phyloP scores from a whole-genome alignment of 139 green algal genomes.

The Spirogloea muscicola region DNA sequence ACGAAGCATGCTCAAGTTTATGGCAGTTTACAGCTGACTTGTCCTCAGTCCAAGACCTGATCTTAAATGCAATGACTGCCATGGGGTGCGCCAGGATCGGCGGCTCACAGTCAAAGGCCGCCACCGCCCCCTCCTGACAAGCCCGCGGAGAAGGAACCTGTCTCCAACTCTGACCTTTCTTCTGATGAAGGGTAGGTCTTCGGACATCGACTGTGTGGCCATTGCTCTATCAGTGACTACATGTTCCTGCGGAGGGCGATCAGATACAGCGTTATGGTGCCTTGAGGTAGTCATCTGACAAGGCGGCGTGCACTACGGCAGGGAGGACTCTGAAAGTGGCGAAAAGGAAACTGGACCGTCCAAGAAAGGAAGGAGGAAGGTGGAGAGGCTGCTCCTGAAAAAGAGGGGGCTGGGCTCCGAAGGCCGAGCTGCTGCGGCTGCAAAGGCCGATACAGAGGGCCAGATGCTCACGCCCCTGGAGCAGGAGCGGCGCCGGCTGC shows the following conservation, averaged over 20 bases:
- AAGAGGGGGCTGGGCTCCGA: background rate
- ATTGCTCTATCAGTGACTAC: no score
- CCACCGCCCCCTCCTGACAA: no score
- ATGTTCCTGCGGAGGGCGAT: background rate
- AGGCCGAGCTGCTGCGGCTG: background rate
- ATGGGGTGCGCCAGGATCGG: no score
- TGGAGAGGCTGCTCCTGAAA: constrained; percentile 1
- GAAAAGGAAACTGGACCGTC: background rate
- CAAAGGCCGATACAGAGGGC: background rate
- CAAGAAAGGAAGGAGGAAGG: background rate
- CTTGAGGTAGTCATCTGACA: no score
- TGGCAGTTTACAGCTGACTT: no score
- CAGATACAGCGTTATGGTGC: background rate
- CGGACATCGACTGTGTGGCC: background rate
- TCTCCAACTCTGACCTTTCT: background rate
- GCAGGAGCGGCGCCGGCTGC: background rate
- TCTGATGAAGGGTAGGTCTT: background rate
- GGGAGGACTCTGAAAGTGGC: background rate
- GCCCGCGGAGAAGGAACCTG: no score
- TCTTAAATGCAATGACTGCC: no score
- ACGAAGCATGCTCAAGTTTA: no score
- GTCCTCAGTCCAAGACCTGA: no score
- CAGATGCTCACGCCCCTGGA: background rate
- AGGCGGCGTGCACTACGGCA: background rate
- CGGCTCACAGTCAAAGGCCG: no score